Percentiles rank a stretch among this genome's conserved stretches.
Evolutionary conservation across 352 stramenopile genomes (phyloP).

Genomic region (Pythium periplocum): DNA sequence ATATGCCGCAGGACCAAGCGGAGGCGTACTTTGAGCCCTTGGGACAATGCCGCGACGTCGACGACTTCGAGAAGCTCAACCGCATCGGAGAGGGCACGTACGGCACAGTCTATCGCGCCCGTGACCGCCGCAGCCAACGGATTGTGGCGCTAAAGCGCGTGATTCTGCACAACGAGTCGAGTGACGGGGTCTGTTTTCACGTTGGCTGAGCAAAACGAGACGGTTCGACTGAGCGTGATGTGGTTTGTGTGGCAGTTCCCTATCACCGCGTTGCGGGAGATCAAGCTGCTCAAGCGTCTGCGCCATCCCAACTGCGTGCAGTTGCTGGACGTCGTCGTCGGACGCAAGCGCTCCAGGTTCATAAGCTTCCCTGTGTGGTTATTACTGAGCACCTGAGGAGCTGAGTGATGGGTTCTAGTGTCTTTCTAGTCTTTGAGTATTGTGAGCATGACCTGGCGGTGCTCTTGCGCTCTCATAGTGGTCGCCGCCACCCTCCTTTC

Average conservation of each 20-base stretch:
- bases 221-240: not conserved
- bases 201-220: no score
- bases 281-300: slow-evolving; percentile 67
- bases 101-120: slow-evolving; percentile 87
- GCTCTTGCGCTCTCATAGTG: slow-evolving; percentile 50
- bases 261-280: slow-evolving; percentile 71
- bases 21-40: slow-evolving; percentile 39
- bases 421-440: slow-evolving; percentile 92
- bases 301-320: slow-evolving; percentile 68
- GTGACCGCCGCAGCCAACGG: slow-evolving; percentile 50
- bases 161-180: slow-evolving; percentile 87
- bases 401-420: slow-evolving; percentile 17
- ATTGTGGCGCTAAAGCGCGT: slow-evolving; percentile 91
- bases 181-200: slow-evolving; percentile 65
- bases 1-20: slow-evolving; percentile 8
- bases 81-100: slow-evolving; percentile 82
- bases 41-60: slow-evolving; percentile 46
- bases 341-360: slow-evolving; percentile 55
- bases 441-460: slow-evolving; percentile 81
- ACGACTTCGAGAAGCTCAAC: slow-evolving; percentile 73
- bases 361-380: not conserved
- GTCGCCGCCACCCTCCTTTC: slow-evolving; percentile 54
- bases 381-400: no score
- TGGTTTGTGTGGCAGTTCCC: slow-evolving; percentile 37
- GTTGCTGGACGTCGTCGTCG: slow-evolving; percentile 68